phyloP scores from a whole-genome alignment of 441 rosid species.

The Capsella rubella region DNA sequence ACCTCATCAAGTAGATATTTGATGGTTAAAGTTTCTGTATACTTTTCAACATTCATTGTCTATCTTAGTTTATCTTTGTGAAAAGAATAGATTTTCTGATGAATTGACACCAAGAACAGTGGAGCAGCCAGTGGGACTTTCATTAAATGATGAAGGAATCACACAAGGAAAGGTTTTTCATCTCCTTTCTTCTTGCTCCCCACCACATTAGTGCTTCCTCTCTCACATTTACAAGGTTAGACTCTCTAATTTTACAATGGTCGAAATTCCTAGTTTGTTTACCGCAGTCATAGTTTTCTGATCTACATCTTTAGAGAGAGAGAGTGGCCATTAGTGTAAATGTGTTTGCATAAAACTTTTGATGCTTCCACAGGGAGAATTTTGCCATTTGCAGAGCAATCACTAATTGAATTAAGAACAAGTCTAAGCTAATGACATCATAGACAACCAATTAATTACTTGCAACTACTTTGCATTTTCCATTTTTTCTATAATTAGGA shows the following conservation, averaged over 20 bases:
- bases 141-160: conserved; percentile 44
- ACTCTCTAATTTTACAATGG: neutral
- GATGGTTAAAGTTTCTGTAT: conserved; percentile 25
- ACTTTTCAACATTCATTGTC: conserved; percentile 37
- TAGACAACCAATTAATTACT: conserved; percentile 27
- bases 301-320: conserved; percentile 3
- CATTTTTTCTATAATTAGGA: conserved; percentile 1
- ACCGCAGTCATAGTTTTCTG: conserved; percentile 5
- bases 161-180: conserved; percentile 42
- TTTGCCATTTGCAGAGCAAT: conserved; percentile 3
- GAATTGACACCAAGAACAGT: conserved; percentile 38
- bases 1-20: conserved; percentile 18
- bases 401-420: conserved; percentile 20
- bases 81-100: conserved; percentile 30
- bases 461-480: conserved; percentile 24
- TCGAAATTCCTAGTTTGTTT: neutral
- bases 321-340: neutral
- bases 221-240: conserved; percentile 15
- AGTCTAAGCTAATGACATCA: conserved; percentile 25
- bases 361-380: conserved; percentile 16
- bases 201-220: conserved; percentile 27
- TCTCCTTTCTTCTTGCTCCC: conserved; percentile 43
- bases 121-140: conserved; percentile 41
- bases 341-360: conserved; percentile 1
- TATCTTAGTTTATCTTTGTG: conserved; percentile 31